Evolutionary conservation across 2,329 filamentous ascomycete genomes (phyloP), one percentile per base, ranked within the genome.

Genomic region (Hypoxylon rubiginosum): DNA sequence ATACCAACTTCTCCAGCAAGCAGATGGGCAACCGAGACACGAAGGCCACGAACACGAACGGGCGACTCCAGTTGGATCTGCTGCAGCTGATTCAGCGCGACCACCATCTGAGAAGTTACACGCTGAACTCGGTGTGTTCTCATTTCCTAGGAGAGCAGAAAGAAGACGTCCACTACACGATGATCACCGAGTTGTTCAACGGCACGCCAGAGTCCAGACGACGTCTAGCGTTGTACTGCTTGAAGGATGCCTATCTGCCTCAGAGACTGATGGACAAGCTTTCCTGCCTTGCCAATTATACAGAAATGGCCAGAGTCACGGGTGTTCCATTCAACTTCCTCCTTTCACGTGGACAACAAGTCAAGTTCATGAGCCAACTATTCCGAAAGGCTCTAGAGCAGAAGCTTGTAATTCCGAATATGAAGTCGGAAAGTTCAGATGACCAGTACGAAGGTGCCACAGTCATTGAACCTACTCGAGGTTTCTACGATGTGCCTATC

Each of bases 261-360:
- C 94, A 98, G 76, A 85, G 97, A 64, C 81, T 99, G 55, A 94
- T 99, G 90, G 96, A 99, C 77, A 99, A 99, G 79, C 85, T 99
- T 26, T 98, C 97, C 76, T 98, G 96, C 80, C 84, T 99, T n/a
- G 92, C 97, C 80, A 99, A 99, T 78, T 98, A 98, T 76, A 98
- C 96, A 0, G 96, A 99, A 81, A 99, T 99, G 96, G 95, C 96
- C 62, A 96, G 96, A 88, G 96, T 99, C 80, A 99, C 97, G 26
- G 96, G 96, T 73, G 95, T 99, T 4, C 96, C 96, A 0, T 99
- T 99, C 84, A 98, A 97, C 77, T 97, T 91, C 76, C 86, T 99
- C 48, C 86, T 99, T 1, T 90, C 96, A 24, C 90, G 94, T 76
- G 96, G 96, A 48, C 96, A 99, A 78, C 97, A 99, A 80, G 90